Conservation (phyloP, 805 yeast genomes). For the Millerozyma miso region DNA sequence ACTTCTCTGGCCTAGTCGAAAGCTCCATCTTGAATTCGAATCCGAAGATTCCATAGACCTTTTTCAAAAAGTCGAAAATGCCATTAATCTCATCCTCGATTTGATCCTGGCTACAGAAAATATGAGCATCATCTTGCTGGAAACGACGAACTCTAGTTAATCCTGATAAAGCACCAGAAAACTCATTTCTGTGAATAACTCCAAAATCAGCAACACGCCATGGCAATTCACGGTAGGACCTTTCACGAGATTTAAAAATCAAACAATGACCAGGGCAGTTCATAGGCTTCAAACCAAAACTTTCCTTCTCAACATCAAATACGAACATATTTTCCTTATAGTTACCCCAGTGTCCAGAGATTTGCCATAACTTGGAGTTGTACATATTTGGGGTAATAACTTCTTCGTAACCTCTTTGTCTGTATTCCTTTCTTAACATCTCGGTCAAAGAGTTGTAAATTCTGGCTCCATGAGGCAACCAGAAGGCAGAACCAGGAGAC, state of each 20-base stretch:
- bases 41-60: constrained; percentile 86
- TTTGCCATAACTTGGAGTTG: constrained; percentile 96
- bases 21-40: constrained; percentile 95
- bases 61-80: constrained; percentile 80
- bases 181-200: constrained; percentile 95
- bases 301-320: constrained; percentile 94
- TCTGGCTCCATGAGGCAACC: constrained; percentile 99
- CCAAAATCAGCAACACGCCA: constrained; percentile 99
- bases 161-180: constrained; percentile 85
- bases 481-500: constrained; percentile 97
- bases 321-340: constrained; percentile 97
- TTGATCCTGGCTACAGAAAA: constrained; percentile 91
- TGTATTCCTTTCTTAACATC: constrained; percentile 77
- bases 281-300: constrained; percentile 92
- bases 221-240: constrained; percentile 95
- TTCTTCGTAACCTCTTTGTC: constrained; percentile 93
- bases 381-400: constrained; percentile 99
- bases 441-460: constrained; percentile 86
- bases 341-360: constrained; percentile 98
- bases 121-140: constrained; percentile 99
- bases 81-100: constrained; percentile 80
- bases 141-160: constrained; percentile 97
- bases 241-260: constrained; percentile 85
- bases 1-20: constrained; percentile 96
- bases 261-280: constrained; percentile 92